Evolutionary conservation across 345 rosid genomes (phyloP).

Genomic region (Geranium brycei): DNA sequence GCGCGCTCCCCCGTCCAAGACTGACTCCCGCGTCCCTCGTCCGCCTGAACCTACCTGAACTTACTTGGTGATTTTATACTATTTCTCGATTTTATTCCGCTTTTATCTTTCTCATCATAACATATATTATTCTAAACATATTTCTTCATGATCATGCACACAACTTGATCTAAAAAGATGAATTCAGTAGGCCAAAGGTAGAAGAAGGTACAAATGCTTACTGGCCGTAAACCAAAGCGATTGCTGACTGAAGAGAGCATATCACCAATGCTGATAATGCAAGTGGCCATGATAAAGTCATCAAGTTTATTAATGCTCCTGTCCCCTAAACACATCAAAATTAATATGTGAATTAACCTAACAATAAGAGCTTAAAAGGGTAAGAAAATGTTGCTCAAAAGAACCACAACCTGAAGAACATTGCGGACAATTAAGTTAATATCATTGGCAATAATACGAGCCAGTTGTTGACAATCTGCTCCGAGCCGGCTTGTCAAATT

Average conservation of each 20-base stretch:
- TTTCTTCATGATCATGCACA: neutral
- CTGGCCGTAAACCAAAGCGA: slow-evolving; percentile 35
- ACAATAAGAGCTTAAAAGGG: slow-evolving; percentile 1
- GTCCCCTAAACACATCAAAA: slow-evolving; percentile 27
- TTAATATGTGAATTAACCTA: neutral
- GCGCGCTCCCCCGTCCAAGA: too few relatives aligned
- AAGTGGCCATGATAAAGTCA: slow-evolving; percentile 45
- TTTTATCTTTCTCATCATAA: too few relatives aligned
- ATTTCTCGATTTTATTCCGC: too few relatives aligned
- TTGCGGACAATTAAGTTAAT: slow-evolving; percentile 40
- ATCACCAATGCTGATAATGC: slow-evolving; percentile 30
- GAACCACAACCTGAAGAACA: slow-evolving; percentile 31
- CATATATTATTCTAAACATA: neutral
- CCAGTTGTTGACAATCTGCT: slow-evolving; percentile 40
- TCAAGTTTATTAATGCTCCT: slow-evolving; percentile 41
- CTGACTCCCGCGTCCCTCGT: too few relatives aligned
- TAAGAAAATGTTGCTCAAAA: neutral
- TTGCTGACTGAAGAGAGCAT: slow-evolving; percentile 25
- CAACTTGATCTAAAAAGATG: neutral
- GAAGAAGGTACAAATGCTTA: slow-evolving; percentile 17
- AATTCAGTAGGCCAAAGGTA: neutral
- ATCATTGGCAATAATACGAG: slow-evolving; percentile 33
- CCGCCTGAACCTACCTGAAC: too few relatives aligned
- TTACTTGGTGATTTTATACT: too few relatives aligned
- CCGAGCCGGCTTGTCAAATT: slow-evolving; percentile 44